Conservation (phyloP, 108 stramenopile genomes). For the Seminavis robusta region DNA sequence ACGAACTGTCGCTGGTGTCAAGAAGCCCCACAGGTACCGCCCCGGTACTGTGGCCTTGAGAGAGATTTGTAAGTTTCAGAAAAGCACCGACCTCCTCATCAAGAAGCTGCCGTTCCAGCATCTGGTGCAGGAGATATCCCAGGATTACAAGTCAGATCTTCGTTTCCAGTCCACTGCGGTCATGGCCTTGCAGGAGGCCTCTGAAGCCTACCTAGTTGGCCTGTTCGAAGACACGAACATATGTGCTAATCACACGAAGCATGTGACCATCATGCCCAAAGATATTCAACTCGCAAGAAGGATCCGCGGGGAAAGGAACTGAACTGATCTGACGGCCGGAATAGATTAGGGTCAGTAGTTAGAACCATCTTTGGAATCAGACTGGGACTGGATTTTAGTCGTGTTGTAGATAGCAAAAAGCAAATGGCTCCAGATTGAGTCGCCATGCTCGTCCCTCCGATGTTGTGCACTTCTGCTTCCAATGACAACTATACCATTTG, state of each 20-base stretch:
- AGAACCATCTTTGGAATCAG: too few species aligned
- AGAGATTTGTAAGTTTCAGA: conserved; percentile 92
- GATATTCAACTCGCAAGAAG: too few species aligned
- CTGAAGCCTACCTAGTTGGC: conserved; percentile 91
- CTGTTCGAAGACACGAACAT: conserved; percentile 95
- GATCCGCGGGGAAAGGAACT: too few species aligned
- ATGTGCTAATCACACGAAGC: conserved; percentile 95
- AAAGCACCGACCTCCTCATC: conserved; percentile 92
- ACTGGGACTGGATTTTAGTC: too few species aligned
- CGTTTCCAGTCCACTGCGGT: conserved; percentile 91
- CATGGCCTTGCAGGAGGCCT: conserved; percentile 87
- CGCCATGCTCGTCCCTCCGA: too few species aligned
- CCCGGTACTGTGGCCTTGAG: conserved; percentile 83
- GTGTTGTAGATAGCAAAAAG: too few species aligned
- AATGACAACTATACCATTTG: too few species aligned
- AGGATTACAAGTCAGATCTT: conserved; percentile 76
- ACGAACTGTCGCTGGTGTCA: conserved; percentile 85
- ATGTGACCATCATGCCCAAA: conserved; percentile 97
- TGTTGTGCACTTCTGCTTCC: too few species aligned
- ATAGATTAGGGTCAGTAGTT: too few species aligned
- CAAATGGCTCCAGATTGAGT: too few species aligned
- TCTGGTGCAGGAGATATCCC: conserved; percentile 85
- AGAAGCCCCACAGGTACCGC: conserved; percentile 85
- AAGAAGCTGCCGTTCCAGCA: conserved; percentile 95
- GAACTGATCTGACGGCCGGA: too few species aligned